Conservation (phyloP, 345 rosid species). For the Populus nigra region DNA sequence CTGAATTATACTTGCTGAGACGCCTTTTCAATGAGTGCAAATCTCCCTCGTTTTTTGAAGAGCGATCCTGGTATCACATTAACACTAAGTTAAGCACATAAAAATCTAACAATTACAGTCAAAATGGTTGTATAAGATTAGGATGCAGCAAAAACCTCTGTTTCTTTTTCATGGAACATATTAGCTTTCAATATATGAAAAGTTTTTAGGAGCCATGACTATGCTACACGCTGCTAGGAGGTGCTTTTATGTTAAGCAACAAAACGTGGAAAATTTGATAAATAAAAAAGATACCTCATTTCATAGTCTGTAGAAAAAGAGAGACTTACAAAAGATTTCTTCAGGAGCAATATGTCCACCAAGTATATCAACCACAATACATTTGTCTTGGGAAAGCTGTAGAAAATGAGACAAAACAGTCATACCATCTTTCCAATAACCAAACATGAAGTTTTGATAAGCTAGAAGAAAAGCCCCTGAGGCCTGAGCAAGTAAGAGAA, state of each 20-base stretch:
- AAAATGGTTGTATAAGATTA: not conserved
- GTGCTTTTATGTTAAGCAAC: not conserved
- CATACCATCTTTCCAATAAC: not conserved
- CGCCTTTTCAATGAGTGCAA: slow-evolving; percentile 78
- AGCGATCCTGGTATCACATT: slow-evolving; percentile 47
- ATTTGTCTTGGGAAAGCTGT: slow-evolving; percentile 86
- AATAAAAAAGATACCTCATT: not conserved
- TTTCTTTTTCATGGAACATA: not conserved
- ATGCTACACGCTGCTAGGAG: not conserved
- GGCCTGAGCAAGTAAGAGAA: not conserved
- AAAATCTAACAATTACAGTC: not conserved
- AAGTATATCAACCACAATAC: slow-evolving; percentile 85
- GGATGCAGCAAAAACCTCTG: not conserved
- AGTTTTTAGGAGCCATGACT: not conserved
- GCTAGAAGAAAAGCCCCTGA: not conserved
- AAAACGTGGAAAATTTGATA: not conserved
- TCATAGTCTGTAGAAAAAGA: not conserved
- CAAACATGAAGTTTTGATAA: not conserved
- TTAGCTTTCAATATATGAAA: slow-evolving; percentile 1
- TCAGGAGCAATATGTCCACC: slow-evolving; percentile 70
- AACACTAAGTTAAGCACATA: not conserved
- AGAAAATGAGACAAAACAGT: slow-evolving; percentile 6
- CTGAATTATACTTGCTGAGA: slow-evolving; percentile 65
- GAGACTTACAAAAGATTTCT: slow-evolving; percentile 86
- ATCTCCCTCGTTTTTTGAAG: slow-evolving; percentile 68